Percentiles rank a stretch among this genome's conserved stretches.
Conservation (phyloP, 1,139 yeast species). For the Suzukiozyma palmioleophila region DNA sequence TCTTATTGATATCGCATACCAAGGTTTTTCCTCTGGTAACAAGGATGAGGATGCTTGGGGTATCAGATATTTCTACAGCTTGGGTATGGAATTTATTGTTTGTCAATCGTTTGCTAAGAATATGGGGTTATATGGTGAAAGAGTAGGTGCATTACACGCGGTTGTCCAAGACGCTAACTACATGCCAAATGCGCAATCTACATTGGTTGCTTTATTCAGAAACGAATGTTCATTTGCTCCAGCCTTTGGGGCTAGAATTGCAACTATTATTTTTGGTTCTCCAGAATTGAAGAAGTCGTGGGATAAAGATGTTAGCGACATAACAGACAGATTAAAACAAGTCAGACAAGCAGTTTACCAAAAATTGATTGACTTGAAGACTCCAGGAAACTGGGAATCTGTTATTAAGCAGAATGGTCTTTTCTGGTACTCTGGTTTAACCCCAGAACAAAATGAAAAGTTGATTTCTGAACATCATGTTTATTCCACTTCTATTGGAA, state of each 20-base stretch:
- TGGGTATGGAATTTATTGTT: conserved; percentile 26
- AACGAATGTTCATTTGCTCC: conserved; percentile 43
- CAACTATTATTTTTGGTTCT: conserved; percentile 23
- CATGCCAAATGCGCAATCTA: conserved; percentile 19
- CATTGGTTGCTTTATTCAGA: conserved; percentile 30
- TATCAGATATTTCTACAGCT: conserved; percentile 20
- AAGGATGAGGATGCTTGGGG: conserved; percentile 29
- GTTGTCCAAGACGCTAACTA: conserved; percentile 22
- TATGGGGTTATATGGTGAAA: conserved; percentile 44
- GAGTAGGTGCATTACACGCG: conserved; percentile 41
- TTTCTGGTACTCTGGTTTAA: conserved; percentile 43
- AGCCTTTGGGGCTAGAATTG: conserved; percentile 43
- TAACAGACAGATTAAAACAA: conserved; percentile 26
- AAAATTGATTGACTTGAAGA: conserved; percentile 25
- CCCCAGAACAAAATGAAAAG: conserved; percentile 24
- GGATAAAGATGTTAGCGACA: conserved; percentile 29
- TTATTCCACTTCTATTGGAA: conserved; percentile 33
- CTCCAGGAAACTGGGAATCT: conserved; percentile 43
- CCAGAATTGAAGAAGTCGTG: conserved; percentile 25
- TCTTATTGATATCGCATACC: conserved; percentile 88
- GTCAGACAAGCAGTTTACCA: conserved; percentile 25
- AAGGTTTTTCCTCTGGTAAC: conserved; percentile 74
- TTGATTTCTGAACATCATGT: conserved; percentile 33
- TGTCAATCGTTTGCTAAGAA: conserved; percentile 44
- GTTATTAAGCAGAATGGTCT: conserved; percentile 36